A percentile compares a stretch with the other conserved stretches of the same genome.
Evolutionary conservation across 192 early-diverging fungal genomes (phyloP).

Genomic region (Coemansia sp.): DNA sequence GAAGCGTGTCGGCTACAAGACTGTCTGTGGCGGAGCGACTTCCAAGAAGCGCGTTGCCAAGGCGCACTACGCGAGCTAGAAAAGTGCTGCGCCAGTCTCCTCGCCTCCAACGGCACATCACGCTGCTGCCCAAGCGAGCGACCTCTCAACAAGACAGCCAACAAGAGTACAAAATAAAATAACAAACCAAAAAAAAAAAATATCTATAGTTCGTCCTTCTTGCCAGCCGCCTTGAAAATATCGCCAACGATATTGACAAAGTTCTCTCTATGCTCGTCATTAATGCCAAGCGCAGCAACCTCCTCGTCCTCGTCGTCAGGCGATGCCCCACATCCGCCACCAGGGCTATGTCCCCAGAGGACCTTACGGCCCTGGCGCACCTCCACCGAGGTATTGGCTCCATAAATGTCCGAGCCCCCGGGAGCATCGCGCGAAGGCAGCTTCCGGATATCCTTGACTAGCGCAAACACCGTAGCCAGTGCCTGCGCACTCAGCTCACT

Average conservation of each 20-base stretch:
- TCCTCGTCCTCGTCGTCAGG: conserved; percentile 12
- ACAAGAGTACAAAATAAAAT: conserved; percentile 3
- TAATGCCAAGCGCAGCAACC: neutral
- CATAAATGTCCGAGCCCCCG: conserved; percentile 42
- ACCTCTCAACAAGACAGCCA: conserved; percentile 7
- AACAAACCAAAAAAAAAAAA: neutral
- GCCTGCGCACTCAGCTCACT: conserved; percentile 18
- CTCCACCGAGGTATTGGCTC: conserved; percentile 38
- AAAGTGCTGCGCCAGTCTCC: conserved; percentile 44
- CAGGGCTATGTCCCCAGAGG: conserved; percentile 43
- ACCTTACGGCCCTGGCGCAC: conserved; percentile 32
- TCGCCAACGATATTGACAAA: conserved; percentile 27
- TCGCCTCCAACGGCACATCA: conserved; percentile 33
- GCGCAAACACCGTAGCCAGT: conserved; percentile 15
- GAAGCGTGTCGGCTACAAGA: conserved; percentile 52
- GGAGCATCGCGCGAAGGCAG: conserved; percentile 16
- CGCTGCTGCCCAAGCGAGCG: conserved; percentile 42
- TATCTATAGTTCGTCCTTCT: neutral
- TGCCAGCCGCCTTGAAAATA: conserved; percentile 10
- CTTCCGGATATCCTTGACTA: conserved; percentile 20
- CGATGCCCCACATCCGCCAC: conserved; percentile 20
- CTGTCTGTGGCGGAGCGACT: conserved; percentile 52
- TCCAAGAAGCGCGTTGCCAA: conserved; percentile 48
- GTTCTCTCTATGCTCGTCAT: conserved; percentile 22
- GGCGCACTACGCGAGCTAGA: conserved; percentile 29